Conservation (phyloP, 2,329 filamentous ascomycete genomes). For the Rhynchosporium secalis region DNA sequence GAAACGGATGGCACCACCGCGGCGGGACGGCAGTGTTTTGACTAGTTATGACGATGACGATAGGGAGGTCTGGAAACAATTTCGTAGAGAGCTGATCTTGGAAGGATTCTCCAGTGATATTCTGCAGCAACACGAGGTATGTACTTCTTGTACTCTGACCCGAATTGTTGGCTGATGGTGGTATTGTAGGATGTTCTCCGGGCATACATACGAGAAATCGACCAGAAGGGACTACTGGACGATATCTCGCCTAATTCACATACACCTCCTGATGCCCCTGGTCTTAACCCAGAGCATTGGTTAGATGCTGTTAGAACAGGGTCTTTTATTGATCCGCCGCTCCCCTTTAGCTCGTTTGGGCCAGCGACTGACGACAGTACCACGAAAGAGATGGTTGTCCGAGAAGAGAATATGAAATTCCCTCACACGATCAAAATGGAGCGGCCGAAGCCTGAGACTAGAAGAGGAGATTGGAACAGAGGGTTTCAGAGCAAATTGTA, state of each 20-base stretch:
- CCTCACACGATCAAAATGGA: constrained; percentile 36
- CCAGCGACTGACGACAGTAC: constrained; percentile 25
- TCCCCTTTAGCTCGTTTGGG: constrained; percentile 31
- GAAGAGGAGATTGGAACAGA: background rate
- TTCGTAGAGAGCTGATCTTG: constrained; percentile 56
- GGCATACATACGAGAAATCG: constrained; percentile 61
- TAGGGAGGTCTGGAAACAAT: constrained; percentile 58
- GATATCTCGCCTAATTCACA: constrained; percentile 41
- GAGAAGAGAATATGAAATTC: constrained; percentile 40
- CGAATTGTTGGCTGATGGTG: constrained; percentile 19
- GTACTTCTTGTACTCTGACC: constrained; percentile 25
- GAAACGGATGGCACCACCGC: constrained; percentile 48
- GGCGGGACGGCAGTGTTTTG: constrained; percentile 38
- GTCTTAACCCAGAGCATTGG: constrained; percentile 32
- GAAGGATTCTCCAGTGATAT: constrained; percentile 60
- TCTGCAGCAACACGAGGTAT: constrained; percentile 58
- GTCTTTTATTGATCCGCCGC: constrained; percentile 22
- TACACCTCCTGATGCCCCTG: constrained; percentile 38
- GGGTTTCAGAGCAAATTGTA: background rate
- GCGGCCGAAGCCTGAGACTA: constrained; percentile 30
- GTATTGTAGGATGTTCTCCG: constrained; percentile 54
- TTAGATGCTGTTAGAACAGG: constrained; percentile 27
- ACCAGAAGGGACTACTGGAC: constrained; percentile 56
- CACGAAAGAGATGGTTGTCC: constrained; percentile 33
- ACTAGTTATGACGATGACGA: constrained; percentile 45